These are phyloP conservation scores for Lablab purpureus DNA, from an alignment of 306 rosid species.

Conservation along the genomic window DNA sequence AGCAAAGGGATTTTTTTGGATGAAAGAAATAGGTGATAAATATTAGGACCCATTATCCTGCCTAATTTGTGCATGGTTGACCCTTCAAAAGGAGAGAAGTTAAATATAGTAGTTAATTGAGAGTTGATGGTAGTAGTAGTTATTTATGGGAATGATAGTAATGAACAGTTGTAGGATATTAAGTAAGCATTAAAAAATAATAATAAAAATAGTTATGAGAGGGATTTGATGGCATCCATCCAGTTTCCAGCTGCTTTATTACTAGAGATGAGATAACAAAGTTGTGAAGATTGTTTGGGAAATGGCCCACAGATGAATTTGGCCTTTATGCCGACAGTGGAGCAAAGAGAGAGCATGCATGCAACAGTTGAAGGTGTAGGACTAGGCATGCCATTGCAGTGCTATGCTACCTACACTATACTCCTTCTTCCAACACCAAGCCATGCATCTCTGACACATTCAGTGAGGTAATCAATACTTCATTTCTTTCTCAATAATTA, in stretches of 20 bases:
- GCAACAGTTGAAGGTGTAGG: slow-evolving; percentile 4
- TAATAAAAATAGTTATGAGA: background rate
- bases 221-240: background rate
- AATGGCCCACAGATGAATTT: slow-evolving; percentile 36
- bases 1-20: too few species aligned
- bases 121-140: background rate
- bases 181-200: background rate
- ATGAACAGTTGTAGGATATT: background rate
- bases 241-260: slow-evolving; percentile 6
- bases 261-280: background rate
- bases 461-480: background rate
- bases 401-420: background rate
- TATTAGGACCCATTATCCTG: too few species aligned
- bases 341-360: slow-evolving; percentile 26
- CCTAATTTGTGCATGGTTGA: slow-evolving; percentile 11
- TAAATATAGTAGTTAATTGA: background rate
- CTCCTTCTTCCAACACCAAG: slow-evolving; percentile 22
- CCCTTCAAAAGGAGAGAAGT: background rate
- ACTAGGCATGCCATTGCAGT: background rate
- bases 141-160: background rate
- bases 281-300: background rate
- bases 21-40: too few species aligned
- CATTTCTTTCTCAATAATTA: background rate
- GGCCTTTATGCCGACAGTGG: slow-evolving; percentile 54
- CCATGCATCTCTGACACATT: slow-evolving; percentile 42